Evolutionary conservation across 208 protist species (phyloP).

Genomic region (Acanthamoeba castellanii): DNA sequence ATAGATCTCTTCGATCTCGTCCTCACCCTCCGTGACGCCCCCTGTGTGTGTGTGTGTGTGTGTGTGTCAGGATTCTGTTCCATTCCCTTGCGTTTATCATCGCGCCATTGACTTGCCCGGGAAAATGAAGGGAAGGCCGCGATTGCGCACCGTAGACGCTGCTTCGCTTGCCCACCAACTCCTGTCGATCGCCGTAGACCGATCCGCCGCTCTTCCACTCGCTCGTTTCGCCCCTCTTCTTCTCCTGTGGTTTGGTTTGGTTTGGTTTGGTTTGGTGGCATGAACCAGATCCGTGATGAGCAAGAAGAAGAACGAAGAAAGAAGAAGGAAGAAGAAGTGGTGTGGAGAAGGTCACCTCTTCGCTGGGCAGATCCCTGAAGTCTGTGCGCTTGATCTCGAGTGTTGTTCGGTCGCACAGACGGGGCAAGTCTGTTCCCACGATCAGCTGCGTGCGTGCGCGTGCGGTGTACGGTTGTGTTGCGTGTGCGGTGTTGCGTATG

Average conservation of each 20-base stretch:
- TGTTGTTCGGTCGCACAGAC: constrained; percentile 41
- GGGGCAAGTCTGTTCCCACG: neutral
- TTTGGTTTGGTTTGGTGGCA: neutral
- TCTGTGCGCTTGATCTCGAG: constrained; percentile 36
- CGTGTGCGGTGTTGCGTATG: neutral
- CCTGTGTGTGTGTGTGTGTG: neutral
- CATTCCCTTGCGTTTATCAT: neutral
- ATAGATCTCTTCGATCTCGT: constrained; percentile 47
- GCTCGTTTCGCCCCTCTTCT: constrained; percentile 4
- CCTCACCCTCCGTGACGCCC: neutral
- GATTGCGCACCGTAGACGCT: neutral
- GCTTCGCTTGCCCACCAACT: constrained; percentile 28
- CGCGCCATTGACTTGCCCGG: no score
- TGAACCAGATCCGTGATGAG: neutral
- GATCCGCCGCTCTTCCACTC: neutral
- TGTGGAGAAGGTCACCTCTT: neutral
- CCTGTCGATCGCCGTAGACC: neutral
- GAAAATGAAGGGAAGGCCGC: no score
- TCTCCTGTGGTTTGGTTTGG: neutral
- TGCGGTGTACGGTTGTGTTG: neutral
- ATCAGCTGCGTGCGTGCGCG: neutral
- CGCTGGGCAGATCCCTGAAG: constrained; percentile 35
- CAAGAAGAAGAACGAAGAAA: no score
- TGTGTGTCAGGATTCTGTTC: neutral
- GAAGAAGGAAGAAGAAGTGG: neutral